These are phyloP conservation scores for Rutstroemia sp. DNA, from an alignment of 2,329 filamentous ascomycete genomes.

Conservation along the genomic window DNA sequence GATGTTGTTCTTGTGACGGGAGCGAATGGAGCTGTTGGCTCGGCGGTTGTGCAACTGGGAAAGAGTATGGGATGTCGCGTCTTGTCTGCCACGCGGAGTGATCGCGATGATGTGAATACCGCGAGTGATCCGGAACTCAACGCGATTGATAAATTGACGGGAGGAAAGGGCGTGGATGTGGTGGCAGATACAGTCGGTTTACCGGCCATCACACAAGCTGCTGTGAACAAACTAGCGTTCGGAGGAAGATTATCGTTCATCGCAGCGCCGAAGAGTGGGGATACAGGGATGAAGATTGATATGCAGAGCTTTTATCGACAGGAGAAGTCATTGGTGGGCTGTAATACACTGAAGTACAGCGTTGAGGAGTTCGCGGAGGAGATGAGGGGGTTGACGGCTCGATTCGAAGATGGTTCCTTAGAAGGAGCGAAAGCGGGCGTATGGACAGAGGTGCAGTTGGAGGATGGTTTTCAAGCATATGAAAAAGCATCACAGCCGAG, in stretches of 20 bases:
- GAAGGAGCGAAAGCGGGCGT: slow-evolving; percentile 10
- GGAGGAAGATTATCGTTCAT: slow-evolving; percentile 22
- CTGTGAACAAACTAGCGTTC: slow-evolving; percentile 14
- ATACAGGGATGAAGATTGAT: slow-evolving; percentile 16
- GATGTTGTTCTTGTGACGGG: slow-evolving; percentile 21
- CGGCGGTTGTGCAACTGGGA: slow-evolving; percentile 21
- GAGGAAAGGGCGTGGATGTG: slow-evolving; percentile 18
- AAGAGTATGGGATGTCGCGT: slow-evolving; percentile 15
- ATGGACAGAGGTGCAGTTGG: slow-evolving; percentile 18
- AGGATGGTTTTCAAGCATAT: slow-evolving; percentile 21
- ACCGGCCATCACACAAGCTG: slow-evolving; percentile 16
- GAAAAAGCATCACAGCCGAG: slow-evolving; percentile 14
- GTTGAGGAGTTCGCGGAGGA: slow-evolving; percentile 17
- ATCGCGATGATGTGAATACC: slow-evolving; percentile 21
- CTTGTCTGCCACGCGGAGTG: slow-evolving; percentile 13
- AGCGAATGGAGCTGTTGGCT: slow-evolving; percentile 22
- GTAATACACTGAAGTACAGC: slow-evolving; percentile 20
- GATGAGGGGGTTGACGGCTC: slow-evolving; percentile 41
- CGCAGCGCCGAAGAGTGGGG: slow-evolving; percentile 17
- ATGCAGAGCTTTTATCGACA: slow-evolving; percentile 24
- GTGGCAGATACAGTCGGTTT: slow-evolving; percentile 24
- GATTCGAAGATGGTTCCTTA: slow-evolving; percentile 17
- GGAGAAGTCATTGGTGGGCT: slow-evolving; percentile 18
- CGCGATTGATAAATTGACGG: slow-evolving; percentile 15
- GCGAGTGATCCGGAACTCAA: slow-evolving; percentile 16